Evolutionary conservation across 805 yeast genomes (phyloP), one percentile per base, ranked within the genome.

Genomic region (Wickerhamiella galacta): DNA sequence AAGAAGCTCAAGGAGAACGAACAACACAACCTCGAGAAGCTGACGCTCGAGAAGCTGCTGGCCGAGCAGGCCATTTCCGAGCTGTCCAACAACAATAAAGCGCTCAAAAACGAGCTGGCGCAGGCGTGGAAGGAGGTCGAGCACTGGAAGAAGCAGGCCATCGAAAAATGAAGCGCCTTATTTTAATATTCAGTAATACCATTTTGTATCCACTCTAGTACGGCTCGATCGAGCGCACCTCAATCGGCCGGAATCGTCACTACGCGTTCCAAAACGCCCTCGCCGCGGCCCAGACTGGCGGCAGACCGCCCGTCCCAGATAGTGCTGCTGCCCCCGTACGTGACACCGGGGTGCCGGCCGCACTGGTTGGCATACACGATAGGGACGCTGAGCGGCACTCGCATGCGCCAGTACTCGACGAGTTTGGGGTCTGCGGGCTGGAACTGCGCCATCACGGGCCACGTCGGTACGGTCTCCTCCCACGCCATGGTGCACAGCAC

Each of bases 121-220:
- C 74, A 81, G 50, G 92, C 95, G 11, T 87, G 87, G 64, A 68
- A 93, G 44, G 95, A 85, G 51, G 74, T 79, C 36, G 95, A 87
- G 51, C 75, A 68, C 40, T 76, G 83, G 73, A 79, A 83, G 51
- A 40, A 43, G 19, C 51, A 42, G 37, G 41, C 43, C 8, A 15
- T 23, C 20, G n/a, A n/a, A n/a, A n/a, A n/a, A n/a, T n/a, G n/a
- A n/a, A n/a, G n/a, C n/a, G n/a, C n/a, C n/a, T n/a, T n/a, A n/a
- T n/a, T n/a, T n/a, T n/a, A n/a, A n/a, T n/a, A n/a, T n/a, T n/a
- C n/a, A n/a, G n/a, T n/a, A n/a, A n/a, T n/a, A n/a, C n/a, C n/a
- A n/a, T n/a, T n/a, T n/a, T n/a, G n/a, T n/a, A n/a, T n/a, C n/a
- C n/a, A n/a, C n/a, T n/a, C n/a, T n/a, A n/a, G n/a, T n/a, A n/a